Evolutionary conservation across 805 yeast species (phyloP).

Genomic region (Candida ponderosae): DNA sequence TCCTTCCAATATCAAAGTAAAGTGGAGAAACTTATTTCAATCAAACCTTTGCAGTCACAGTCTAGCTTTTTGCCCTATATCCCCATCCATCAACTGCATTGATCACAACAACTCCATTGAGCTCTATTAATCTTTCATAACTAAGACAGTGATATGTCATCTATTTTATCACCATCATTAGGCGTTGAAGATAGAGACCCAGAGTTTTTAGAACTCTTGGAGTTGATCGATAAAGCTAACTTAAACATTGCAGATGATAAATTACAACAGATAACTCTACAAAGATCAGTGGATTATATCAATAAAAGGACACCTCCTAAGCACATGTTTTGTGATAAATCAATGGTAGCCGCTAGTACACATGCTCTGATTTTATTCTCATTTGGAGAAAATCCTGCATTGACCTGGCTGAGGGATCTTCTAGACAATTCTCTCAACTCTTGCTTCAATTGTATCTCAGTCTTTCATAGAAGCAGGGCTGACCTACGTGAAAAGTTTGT

Average conservation of each 20-base stretch:
- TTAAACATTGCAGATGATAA: conserved; percentile 21
- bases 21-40: too few species aligned
- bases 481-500: conserved; percentile 44
- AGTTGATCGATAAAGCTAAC: conserved; percentile 24
- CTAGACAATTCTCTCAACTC: conserved; percentile 31
- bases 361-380: conserved; percentile 56
- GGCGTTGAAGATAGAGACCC: conserved; percentile 1
- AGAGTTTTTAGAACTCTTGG: conserved; percentile 6
- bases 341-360: conserved; percentile 38
- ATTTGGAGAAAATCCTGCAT: conserved; percentile 40
- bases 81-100: too few species aligned
- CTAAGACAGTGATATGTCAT: too few species aligned
- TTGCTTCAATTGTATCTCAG: conserved; percentile 47
- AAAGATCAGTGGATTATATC: conserved; percentile 30
- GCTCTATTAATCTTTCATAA: too few species aligned
- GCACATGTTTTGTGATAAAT: conserved; percentile 53
- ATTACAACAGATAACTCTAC: conserved; percentile 29
- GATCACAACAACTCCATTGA: too few species aligned
- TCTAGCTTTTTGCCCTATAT: too few species aligned
- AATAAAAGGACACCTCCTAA: conserved; percentile 19
- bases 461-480: conserved; percentile 47
- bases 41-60: too few species aligned
- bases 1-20: too few species aligned
- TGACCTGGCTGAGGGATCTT: conserved; percentile 32
- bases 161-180: too few species aligned